phyloP scores from a whole-genome alignment of 2,329 filamentous ascomycete genomes.

The Oidium heveae region DNA sequence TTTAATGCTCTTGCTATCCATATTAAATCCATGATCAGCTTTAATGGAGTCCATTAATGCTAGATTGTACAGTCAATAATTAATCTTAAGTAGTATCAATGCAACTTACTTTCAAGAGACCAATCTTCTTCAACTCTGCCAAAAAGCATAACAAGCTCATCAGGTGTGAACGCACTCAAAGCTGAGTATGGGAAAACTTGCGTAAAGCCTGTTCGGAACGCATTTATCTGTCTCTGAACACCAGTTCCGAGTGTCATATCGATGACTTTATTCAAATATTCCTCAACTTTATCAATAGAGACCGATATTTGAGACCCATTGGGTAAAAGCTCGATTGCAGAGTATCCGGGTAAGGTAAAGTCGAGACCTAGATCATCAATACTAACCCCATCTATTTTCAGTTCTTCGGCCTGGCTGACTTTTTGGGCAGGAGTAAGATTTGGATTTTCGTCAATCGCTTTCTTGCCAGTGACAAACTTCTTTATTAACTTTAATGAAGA shows the following conservation, averaged over 20 bases:
- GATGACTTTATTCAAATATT: slow-evolving; percentile 71
- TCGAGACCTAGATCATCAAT: slow-evolving; percentile 80
- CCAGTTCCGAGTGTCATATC: slow-evolving; percentile 79
- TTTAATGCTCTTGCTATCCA: slow-evolving; percentile 87
- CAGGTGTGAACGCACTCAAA: slow-evolving; percentile 77
- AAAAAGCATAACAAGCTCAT: slow-evolving; percentile 85
- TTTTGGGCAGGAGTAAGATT: slow-evolving; percentile 44
- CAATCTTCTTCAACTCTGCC: slow-evolving; percentile 86
- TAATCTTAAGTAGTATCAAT: neutral
- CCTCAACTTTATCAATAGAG: slow-evolving; percentile 73
- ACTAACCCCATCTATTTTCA: slow-evolving; percentile 48
- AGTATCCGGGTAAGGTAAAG: slow-evolving; percentile 83
- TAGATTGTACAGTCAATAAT: slow-evolving; percentile 15
- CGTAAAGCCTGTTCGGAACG: slow-evolving; percentile 76
- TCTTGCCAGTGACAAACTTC: slow-evolving; percentile 64
- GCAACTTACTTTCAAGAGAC: slow-evolving; percentile 72
- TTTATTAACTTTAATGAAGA: slow-evolving; percentile 70
- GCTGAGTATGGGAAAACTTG: slow-evolving; percentile 92
- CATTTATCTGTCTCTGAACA: slow-evolving; percentile 69
- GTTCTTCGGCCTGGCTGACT: slow-evolving; percentile 37
- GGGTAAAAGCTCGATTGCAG: slow-evolving; percentile 56
- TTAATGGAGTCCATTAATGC: slow-evolving; percentile 96
- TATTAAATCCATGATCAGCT: slow-evolving; percentile 93
- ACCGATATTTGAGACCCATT: slow-evolving; percentile 52
- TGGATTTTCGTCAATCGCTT: slow-evolving; percentile 49